phyloP scores from a whole-genome alignment of 1,139 yeast species.

The Kurtzmaniella quercitrusa region DNA sequence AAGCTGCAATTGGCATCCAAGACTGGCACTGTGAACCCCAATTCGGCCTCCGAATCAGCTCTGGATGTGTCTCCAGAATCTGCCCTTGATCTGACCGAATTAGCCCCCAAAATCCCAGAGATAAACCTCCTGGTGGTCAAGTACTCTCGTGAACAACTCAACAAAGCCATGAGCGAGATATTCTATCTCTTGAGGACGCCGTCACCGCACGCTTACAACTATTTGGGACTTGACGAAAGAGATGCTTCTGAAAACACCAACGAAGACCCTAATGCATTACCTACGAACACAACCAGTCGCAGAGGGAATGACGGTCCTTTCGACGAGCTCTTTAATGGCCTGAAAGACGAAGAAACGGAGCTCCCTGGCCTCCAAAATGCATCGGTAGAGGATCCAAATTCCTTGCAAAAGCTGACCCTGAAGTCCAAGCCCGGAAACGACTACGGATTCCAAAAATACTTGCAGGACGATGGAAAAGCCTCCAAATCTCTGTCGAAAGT shows the following conservation, averaged over 20 bases:
- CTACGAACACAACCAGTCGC: neutral
- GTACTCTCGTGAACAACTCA: conserved; percentile 35
- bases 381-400: neutral
- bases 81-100: conserved; percentile 2
- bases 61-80: neutral
- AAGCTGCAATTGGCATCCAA: conserved; percentile 1
- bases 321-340: neutral
- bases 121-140: conserved; percentile 38
- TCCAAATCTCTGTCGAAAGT: neutral
- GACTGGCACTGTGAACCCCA: neutral
- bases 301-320: neutral
- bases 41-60: neutral
- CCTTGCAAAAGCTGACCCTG: neutral
- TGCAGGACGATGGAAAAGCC: neutral
- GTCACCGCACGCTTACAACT: conserved; percentile 16
- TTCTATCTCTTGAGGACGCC: conserved; percentile 39
- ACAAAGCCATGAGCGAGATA: conserved; percentile 41
- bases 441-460: conserved; percentile 3
- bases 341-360: neutral
- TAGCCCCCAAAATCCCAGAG: conserved; percentile 24
- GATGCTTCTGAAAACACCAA: conserved; percentile 8
- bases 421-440: neutral
- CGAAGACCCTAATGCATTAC: neutral
- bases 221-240: conserved; percentile 17
- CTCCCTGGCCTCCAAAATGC: neutral